These are phyloP conservation scores for Basipetospora sp. DNA, from an alignment of 2,329 filamentous ascomycete genomes.

Conservation along the genomic window DNA sequence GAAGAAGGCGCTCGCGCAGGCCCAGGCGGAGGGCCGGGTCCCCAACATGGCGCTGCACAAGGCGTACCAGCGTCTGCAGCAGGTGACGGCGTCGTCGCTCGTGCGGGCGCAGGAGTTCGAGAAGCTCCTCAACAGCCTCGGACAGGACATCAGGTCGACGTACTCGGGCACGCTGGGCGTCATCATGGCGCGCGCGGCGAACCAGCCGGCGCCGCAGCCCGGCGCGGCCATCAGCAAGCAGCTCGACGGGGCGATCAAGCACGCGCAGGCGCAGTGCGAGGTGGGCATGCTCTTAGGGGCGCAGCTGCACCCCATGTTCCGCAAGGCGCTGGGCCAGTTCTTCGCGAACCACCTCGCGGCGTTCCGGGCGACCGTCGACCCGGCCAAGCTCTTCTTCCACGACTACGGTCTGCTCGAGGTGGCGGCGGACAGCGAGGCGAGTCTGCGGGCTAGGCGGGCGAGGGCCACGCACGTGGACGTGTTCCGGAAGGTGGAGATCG, in stretches of 20 bases:
- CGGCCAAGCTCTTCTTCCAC: constrained; percentile 55
- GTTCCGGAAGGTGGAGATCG: constrained; percentile 45
- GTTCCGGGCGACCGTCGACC: constrained; percentile 46
- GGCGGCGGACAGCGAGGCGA: constrained; percentile 37
- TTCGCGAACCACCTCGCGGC: constrained; percentile 44
- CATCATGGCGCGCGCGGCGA: constrained; percentile 30
- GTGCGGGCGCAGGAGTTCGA: constrained; percentile 49
- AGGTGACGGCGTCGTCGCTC: constrained; percentile 33
- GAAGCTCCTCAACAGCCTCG: constrained; percentile 38
- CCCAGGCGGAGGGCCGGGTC: constrained; percentile 24
- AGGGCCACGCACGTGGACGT: constrained; percentile 32
- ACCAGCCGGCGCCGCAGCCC: constrained; percentile 21
- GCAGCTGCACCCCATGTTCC: constrained; percentile 31
- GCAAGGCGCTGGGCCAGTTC: constrained; percentile 47
- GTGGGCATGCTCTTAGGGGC: constrained; percentile 35
- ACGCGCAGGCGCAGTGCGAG: constrained; percentile 34
- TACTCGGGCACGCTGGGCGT: constrained; percentile 33
- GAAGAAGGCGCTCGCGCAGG: constrained; percentile 26
- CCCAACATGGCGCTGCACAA: constrained; percentile 40
- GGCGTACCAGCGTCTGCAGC: constrained; percentile 40
- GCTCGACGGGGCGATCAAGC: constrained; percentile 29
- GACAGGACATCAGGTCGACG: constrained; percentile 33
- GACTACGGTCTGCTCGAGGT: constrained; percentile 58
- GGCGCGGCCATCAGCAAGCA: constrained; percentile 18
- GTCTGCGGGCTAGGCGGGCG: constrained; percentile 24